A percentile compares a stretch with the other conserved stretches of the same genome.
Conservation (phyloP, 345 rosid genomes). For the Lumnitzera littorea region DNA sequence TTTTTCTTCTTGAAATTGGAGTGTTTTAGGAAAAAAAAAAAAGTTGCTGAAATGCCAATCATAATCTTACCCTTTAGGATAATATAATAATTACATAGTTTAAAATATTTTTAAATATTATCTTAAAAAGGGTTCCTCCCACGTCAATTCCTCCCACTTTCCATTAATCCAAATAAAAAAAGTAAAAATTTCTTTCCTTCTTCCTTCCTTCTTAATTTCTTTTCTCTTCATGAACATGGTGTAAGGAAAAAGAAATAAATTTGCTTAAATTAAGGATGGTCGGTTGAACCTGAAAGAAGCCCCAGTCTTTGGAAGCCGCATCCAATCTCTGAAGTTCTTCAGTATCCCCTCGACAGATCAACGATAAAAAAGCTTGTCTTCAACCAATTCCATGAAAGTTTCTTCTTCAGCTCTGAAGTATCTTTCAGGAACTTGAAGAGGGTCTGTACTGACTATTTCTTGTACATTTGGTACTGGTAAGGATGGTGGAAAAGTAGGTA, state of each 20-base stretch:
- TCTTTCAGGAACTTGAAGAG: slow-evolving; percentile 20
- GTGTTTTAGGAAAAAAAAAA: too few species aligned
- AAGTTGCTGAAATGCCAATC: too few species aligned
- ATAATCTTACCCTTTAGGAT: too few species aligned
- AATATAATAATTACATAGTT: too few species aligned
- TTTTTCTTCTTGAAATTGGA: too few species aligned
- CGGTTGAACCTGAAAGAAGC: slow-evolving; percentile 23
- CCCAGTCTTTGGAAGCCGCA: slow-evolving; percentile 21
- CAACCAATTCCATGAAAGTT: neutral
- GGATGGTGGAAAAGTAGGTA: slow-evolving; percentile 11
- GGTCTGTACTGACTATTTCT: slow-evolving; percentile 21
- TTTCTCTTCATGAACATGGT: too few species aligned
- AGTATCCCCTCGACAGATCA: slow-evolving; percentile 11
- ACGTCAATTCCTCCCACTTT: too few species aligned
- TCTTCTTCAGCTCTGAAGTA: slow-evolving; percentile 17
- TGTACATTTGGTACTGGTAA: slow-evolving; percentile 27
- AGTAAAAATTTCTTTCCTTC: too few species aligned
- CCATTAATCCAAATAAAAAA: too few species aligned
- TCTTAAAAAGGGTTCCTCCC: too few species aligned
- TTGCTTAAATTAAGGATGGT: neutral
- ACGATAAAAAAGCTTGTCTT: slow-evolving; percentile 12
- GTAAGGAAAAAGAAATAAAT: neutral
- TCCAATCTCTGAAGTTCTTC: slow-evolving; percentile 21
- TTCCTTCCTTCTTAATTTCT: too few species aligned
- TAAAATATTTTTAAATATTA: too few species aligned